Conservation (phyloP, 2,329 filamentous ascomycete species). For the Lasiodiplodia sp. region DNA sequence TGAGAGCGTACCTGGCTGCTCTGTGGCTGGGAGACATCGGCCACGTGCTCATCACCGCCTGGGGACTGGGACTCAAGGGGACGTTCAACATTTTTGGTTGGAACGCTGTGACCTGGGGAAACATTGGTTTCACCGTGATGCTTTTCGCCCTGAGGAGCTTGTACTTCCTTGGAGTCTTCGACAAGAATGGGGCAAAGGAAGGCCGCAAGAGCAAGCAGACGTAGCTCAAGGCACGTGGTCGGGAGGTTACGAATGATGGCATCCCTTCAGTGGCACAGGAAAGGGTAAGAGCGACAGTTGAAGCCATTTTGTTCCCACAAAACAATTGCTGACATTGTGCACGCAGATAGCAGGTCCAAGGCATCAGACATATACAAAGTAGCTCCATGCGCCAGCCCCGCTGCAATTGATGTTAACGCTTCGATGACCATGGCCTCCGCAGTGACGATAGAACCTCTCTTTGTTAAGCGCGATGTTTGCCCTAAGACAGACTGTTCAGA, state of each 20-base stretch:
- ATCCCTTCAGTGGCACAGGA: not conserved
- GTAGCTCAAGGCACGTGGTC: not conserved
- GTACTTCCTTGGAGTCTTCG: slow-evolving; percentile 69
- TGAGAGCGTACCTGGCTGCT: slow-evolving; percentile 71
- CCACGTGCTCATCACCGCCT: slow-evolving; percentile 69
- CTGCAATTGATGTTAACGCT: not conserved
- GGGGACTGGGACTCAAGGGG: slow-evolving; percentile 63
- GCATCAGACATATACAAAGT: not conserved
- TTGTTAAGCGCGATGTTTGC: not conserved
- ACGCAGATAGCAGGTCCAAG: not conserved
- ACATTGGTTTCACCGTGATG: slow-evolving; percentile 71
- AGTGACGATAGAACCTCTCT: not conserved
- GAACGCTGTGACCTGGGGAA: slow-evolving; percentile 78
- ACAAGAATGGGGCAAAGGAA: slow-evolving; percentile 37
- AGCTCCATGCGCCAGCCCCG: not conserved
- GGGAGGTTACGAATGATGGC: not conserved
- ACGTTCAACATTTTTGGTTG: slow-evolving; percentile 64
- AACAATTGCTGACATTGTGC: not conserved
- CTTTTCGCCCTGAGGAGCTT: slow-evolving; percentile 64
- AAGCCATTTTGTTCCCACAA: not conserved
- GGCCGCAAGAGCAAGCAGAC: slow-evolving; percentile 9
- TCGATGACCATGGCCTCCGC: not conserved
- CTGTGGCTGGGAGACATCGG: slow-evolving; percentile 71
- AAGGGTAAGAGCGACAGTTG: not conserved
- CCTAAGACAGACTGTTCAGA: not conserved